These are phyloP conservation scores for Sporormia fimetaria DNA, from an alignment of 495 filamentous ascomycete genomes.

Conservation along the genomic window DNA sequence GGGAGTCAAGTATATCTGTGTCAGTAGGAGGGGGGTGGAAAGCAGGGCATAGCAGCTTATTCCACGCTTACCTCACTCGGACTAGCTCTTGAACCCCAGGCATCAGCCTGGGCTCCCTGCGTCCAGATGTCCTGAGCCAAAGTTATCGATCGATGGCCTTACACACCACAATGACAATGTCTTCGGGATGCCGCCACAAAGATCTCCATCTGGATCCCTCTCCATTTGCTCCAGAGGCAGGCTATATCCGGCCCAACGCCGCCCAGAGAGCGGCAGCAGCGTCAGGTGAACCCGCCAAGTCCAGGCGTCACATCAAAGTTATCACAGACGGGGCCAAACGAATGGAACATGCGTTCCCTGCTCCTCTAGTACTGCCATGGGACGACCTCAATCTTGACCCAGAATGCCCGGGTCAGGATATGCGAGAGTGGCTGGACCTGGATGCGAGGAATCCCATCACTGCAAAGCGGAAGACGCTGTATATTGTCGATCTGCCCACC, in stretches of 20 bases:
- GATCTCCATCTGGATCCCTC: conserved; percentile 8
- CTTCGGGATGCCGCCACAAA: conserved; percentile 4
- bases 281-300: too few relatives aligned
- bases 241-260: not conserved
- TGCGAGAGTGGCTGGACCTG: conserved; percentile 41
- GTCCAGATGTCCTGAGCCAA: too few relatives aligned
- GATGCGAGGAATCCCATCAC: conserved; percentile 45
- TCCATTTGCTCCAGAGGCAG: not conserved
- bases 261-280: not conserved
- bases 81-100: too few relatives aligned
- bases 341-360: conserved; percentile 38
- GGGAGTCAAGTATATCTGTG: conserved; percentile 92
- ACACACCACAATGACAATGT: too few relatives aligned
- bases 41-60: too few relatives aligned
- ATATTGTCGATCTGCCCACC: conserved; percentile 40
- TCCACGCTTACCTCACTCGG: too few relatives aligned
- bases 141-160: too few relatives aligned
- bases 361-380: conserved; percentile 47
- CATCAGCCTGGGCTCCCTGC: too few relatives aligned
- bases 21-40: conserved; percentile 79
- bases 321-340: not conserved
- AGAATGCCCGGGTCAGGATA: conserved; percentile 44
- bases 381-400: conserved; percentile 49
- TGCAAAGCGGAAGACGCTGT: conserved; percentile 39
- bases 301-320: not conserved